Evolutionary conservation across 2,329 filamentous ascomycete genomes (phyloP), one percentile per base, ranked within the genome.

Genomic region (Colletotrichum echinochloae): DNA sequence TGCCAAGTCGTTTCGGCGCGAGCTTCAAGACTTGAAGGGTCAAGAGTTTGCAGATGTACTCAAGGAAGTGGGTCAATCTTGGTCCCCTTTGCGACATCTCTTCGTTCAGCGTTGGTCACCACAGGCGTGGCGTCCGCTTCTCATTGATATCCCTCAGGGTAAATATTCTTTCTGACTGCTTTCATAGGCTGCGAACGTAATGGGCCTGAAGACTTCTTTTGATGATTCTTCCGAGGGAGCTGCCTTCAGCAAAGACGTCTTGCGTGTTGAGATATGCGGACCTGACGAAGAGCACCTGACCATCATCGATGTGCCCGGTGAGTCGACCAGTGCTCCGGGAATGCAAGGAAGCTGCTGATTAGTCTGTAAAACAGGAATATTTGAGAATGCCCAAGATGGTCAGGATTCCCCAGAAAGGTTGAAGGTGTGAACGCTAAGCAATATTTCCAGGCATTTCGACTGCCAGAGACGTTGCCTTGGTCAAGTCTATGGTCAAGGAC

Each of bases 1-100:
- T 6, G 66, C 66, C 5, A 69, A 60, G 48, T 48, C 37, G 7
- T 60, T 94, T 92, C 59, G 93, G 92, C 77, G 96, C 95, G 84
- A 94, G 91, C 80, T 95, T 8, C 92, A 2, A 91, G 95, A 35
- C 82, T 95, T 57, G 92, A 96, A 78, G 94, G 81, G 67, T 2
- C 48, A 26, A 23, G 26, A 60, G 39, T 70, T 70, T 35, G 67
- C 63, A n/a, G 26, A 62, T 20, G 64, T 66, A 3, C 56, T 70
- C 7, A 41, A 49, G 39, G 35, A 66, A 23, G 67, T 62, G 14
- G 3, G 35, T 68, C 87, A 33, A 86, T 84, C 0, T 84, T 84
- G 83, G 8, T 49, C 66, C 0, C 12, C 26, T 48, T 33, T 16
- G 0, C 23, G 7, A 2, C 56, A 8, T 48, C 20, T 6, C 8